Evolutionary conservation across 2,329 filamentous ascomycete genomes (phyloP), one percentile per base, ranked within the genome.

Genomic region (Knoxdaviesia capensis): DNA sequence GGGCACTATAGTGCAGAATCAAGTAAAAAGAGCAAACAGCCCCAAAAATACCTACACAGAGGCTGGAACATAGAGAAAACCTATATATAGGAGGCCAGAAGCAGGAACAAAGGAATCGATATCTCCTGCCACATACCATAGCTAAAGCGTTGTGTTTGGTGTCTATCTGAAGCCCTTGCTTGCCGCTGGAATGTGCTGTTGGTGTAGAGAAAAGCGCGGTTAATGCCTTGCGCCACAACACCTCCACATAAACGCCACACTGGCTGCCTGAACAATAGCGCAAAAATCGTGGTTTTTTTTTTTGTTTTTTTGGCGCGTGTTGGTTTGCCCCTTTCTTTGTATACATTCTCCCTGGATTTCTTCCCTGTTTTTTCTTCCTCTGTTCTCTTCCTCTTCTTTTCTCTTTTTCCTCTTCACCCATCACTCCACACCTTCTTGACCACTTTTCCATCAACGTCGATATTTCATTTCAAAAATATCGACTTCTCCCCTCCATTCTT

Each of bases 331-430:
- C 41, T 36, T 29, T 28, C 38, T 31, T 42, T 37, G 31, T 36
- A 31, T 41, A 20, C 20, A 29, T n/a, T 37, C 33, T 35, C 34
- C 5, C 38, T 36, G 31, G 35, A 31, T 20, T 34, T 36, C 28
- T 38, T 34, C 10, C 44, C 38, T 39, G 30, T 44, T n/a, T 40
- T 34, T 36, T 40, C 39, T 28, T 41, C 32, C 35, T 44, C 41
- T 41, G 34, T 35, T 43, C 39, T 45, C 33, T 44, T 39, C 8
- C 38, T 33, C 36, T 43, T 44, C 41, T 38, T 45, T 36, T 31
- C 7, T 39, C 7, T n/a, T 41, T 34, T 40, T 44, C 40, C 45
- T 50, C 46, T 49, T 49, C 53, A 49, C 51, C 53, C 49, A 52
- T 52, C 48, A 32, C 36, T 41, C 31, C 35, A 39, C 31, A 20